Evolutionary conservation across 2,329 filamentous ascomycete species (phyloP).

Genomic region (Lachnellula arida): DNA sequence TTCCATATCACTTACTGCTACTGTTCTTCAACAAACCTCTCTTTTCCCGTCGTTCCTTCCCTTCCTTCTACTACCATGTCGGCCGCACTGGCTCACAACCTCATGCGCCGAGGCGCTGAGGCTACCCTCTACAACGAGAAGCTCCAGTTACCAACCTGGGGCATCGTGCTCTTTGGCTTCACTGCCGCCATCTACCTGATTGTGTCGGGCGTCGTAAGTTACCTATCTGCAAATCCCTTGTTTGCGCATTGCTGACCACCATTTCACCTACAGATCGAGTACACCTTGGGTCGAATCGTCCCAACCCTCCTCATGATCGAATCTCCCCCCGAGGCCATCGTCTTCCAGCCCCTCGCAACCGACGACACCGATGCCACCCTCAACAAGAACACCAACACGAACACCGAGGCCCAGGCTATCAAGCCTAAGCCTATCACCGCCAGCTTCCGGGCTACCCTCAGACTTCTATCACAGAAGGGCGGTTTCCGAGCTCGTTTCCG

Average conservation of each 20-base stretch:
- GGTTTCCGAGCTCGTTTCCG: conserved; percentile 66
- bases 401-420: conserved; percentile 41
- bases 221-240: neutral
- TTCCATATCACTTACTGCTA: neutral
- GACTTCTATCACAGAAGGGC: conserved; percentile 57
- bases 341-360: conserved; percentile 39
- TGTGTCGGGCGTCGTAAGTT: neutral
- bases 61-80: neutral
- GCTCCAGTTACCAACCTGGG: neutral
- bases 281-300: conserved; percentile 56
- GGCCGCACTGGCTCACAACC: neutral
- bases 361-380: conserved; percentile 31
- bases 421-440: conserved; percentile 56
- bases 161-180: neutral
- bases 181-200: neutral
- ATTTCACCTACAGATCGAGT: conserved; percentile 38
- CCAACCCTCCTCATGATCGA: conserved; percentile 62
- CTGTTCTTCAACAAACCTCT: neutral
- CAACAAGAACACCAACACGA: conserved; percentile 19
- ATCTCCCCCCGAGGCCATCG: conserved; percentile 45
- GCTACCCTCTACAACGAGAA: neutral
- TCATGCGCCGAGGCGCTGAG: neutral
- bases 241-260: neutral
- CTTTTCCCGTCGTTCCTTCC: neutral
- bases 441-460: conserved; percentile 52